Evolutionary conservation across 2,329 filamentous ascomycete genomes (phyloP).

Genomic region (Calonectria henricotiae): DNA sequence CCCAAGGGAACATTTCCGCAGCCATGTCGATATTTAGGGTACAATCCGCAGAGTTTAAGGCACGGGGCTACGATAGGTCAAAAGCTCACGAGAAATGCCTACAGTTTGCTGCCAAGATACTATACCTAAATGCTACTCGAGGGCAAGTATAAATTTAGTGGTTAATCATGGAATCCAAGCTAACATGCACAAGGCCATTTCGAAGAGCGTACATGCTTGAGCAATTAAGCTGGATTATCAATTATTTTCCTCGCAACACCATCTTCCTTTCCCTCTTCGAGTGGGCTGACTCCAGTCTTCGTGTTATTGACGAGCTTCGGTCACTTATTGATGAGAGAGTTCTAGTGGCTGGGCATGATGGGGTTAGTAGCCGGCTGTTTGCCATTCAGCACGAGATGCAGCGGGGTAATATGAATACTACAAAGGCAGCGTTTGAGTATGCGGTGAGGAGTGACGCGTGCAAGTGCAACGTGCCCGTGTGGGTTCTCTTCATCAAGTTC

Average conservation of each 20-base stretch:
- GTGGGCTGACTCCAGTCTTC: constrained; percentile 81
- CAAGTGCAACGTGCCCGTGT: constrained; percentile 63
- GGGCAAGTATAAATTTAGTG: constrained; percentile 60
- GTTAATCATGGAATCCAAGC: constrained; percentile 12
- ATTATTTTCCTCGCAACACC: constrained; percentile 81
- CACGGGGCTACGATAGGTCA: constrained; percentile 56
- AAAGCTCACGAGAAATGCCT: constrained; percentile 75
- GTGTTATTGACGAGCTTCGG: constrained; percentile 85
- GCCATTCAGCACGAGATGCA: constrained; percentile 68
- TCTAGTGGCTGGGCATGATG: constrained; percentile 60
- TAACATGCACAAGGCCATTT: constrained; percentile 69
- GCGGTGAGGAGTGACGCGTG: constrained; percentile 63
- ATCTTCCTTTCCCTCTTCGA: constrained; percentile 81
- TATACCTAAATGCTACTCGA: constrained; percentile 77
- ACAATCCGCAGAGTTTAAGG: constrained; percentile 63
- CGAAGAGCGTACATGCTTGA: constrained; percentile 77
- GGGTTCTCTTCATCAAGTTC: constrained; percentile 69
- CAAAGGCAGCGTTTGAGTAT: constrained; percentile 69
- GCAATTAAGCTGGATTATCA: constrained; percentile 74
- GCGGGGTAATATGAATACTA: constrained; percentile 67
- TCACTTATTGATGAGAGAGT: constrained; percentile 73
- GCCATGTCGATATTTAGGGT: constrained; percentile 62
- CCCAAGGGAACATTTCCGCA: constrained; percentile 72
- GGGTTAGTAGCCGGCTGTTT: constrained; percentile 65
- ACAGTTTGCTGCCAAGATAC: constrained; percentile 77